Evolutionary conservation across 768 basidiomycete genomes (phyloP).

Genomic region (Mycena galericulata): DNA sequence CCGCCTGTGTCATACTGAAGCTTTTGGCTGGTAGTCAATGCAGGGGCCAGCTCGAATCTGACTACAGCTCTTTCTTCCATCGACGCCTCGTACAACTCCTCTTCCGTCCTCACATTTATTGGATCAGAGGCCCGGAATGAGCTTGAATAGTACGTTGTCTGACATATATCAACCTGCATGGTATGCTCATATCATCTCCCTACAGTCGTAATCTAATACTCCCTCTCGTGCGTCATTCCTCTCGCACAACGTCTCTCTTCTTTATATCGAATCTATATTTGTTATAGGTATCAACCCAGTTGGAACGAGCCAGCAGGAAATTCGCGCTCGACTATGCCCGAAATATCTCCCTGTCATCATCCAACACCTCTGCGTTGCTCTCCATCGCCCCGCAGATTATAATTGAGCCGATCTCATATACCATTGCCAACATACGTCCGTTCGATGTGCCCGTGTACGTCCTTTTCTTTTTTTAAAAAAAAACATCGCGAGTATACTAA

Average conservation of each 20-base stretch:
- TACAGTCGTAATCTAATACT: constrained; percentile 3
- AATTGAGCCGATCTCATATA: constrained; percentile 61
- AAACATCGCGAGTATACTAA: too few relatives aligned
- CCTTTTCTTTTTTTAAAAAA: too few relatives aligned
- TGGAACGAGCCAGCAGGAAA: constrained; percentile 48
- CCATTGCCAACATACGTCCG: constrained; percentile 61
- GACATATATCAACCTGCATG: background rate
- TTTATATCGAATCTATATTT: too few relatives aligned
- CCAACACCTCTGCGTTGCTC: constrained; percentile 52
- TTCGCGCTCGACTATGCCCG: constrained; percentile 48
- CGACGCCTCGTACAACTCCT: constrained; percentile 60
- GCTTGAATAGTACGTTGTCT: constrained; percentile 43
- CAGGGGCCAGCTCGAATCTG: constrained; percentile 52
- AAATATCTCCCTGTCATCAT: constrained; percentile 41
- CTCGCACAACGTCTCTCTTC: too few relatives aligned
- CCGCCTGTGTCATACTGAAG: background rate
- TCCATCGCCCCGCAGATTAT: constrained; percentile 62
- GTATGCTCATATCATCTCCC: background rate
- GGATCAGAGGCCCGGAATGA: constrained; percentile 66
- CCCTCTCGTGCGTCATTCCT: constrained; percentile 57
- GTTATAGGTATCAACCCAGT: constrained; percentile 47
- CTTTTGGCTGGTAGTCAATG: constrained; percentile 51
- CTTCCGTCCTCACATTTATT: constrained; percentile 61
- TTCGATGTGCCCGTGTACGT: constrained; percentile 71
- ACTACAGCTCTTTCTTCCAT: constrained; percentile 50